Evolutionary conservation across 1,139 yeast genomes (phyloP), one percentile per base, ranked within the genome.

Genomic region (Kodamaea alishanica): DNA sequence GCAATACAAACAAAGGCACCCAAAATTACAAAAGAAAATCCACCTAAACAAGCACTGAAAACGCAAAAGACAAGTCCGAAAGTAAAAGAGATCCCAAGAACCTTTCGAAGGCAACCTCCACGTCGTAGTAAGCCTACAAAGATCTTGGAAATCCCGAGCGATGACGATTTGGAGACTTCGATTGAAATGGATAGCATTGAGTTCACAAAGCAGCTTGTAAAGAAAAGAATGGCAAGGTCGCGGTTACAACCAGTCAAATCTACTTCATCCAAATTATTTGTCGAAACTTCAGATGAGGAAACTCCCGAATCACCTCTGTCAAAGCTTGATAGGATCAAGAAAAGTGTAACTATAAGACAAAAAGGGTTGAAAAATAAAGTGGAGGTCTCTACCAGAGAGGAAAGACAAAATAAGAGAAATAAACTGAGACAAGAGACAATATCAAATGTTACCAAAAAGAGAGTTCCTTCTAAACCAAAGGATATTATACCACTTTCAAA

Each of bases 401-500:
- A 40, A 44, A 28, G 30, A 31, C 4, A 39, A 41, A 15, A 43
- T 43, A 31, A 40, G 48, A 37, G 47, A 43, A 51, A 52, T 24
- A 41, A 51, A 42, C 55, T 48, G 38, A 41, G 44, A 35, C 42
- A 45, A 39, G 34, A 22, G 29, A 11, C 28, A 20, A n/a, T 32
- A 23, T 26, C 33, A 8, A 26, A 30, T 36, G 4, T 15, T 15
- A 3, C 20, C 20, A 10, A n/a, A 7, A 33, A 12, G 10, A 11
- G 9, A 33, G 9, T 34, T 8, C 8, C 24, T 5, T 8, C 23
- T 8, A 24, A 20, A 24, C 9, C 12, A 25, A 33, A 30, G 5
- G 31, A 22, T 5, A 42, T 50, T 7, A 37, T 53, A 5, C 58
- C 65, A 10, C 55, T 62, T 33, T 47, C 60, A 6, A 57, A 54